phyloP scores from a whole-genome alignment of 2,329 filamentous ascomycete species.

The Calonectria honghensis region DNA sequence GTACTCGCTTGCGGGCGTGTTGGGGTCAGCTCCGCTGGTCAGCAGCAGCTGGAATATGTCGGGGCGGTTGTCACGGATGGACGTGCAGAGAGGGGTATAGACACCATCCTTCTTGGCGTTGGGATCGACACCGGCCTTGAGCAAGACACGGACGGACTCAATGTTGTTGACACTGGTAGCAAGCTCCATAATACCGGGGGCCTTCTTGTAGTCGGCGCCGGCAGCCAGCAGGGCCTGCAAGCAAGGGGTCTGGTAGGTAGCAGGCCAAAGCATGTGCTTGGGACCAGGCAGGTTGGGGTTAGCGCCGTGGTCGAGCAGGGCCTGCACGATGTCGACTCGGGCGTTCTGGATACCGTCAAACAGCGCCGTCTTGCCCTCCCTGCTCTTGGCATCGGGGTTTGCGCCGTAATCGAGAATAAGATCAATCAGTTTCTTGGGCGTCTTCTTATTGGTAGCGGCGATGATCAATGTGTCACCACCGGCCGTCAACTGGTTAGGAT shows the following conservation, averaged over 20 bases:
- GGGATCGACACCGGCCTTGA: slow-evolving; percentile 76
- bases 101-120: slow-evolving; percentile 79
- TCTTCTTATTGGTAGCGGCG: slow-evolving; percentile 75
- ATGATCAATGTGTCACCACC: slow-evolving; percentile 78
- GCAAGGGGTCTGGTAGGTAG: slow-evolving; percentile 75
- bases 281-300: slow-evolving; percentile 81
- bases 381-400: slow-evolving; percentile 75
- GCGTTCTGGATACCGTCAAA: slow-evolving; percentile 76
- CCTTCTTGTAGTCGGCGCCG: slow-evolving; percentile 76
- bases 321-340: slow-evolving; percentile 73
- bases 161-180: slow-evolving; percentile 78
- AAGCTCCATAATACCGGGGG: slow-evolving; percentile 78
- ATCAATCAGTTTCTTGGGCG: slow-evolving; percentile 73
- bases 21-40: slow-evolving; percentile 75
- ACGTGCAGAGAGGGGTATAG: slow-evolving; percentile 80
- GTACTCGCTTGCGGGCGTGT: slow-evolving; percentile 77
- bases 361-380: slow-evolving; percentile 77
- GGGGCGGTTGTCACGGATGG: slow-evolving; percentile 79
- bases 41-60: slow-evolving; percentile 78
- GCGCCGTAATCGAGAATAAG: slow-evolving; percentile 76
- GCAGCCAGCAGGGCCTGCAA: slow-evolving; percentile 75
- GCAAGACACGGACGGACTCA: slow-evolving; percentile 75
- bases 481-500: slow-evolving; percentile 71
- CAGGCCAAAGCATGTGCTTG: slow-evolving; percentile 81
- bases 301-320: slow-evolving; percentile 73